A percentile compares a stretch with the other conserved stretches of the same genome.
These are phyloP conservation scores for Neurospora sp. DNA, from an alignment of 495 filamentous ascomycete species.

Conservation along the genomic window DNA sequence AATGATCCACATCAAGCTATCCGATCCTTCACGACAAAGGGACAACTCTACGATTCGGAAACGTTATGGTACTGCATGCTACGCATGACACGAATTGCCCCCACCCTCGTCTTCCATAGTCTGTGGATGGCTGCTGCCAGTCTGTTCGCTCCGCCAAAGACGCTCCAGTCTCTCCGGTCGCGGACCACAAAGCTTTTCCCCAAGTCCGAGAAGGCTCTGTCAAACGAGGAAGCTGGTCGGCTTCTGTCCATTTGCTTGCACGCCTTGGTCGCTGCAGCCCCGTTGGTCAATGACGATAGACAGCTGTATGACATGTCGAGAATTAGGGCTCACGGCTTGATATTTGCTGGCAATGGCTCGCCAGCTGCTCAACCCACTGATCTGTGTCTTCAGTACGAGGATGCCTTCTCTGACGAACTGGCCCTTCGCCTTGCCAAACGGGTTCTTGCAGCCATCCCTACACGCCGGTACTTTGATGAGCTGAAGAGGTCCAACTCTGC, in stretches of 20 bases:
- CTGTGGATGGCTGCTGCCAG: slow-evolving; percentile 63
- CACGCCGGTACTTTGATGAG: slow-evolving; percentile 36
- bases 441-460: slow-evolving; percentile 39
- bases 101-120: slow-evolving; percentile 57
- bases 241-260: slow-evolving; percentile 44
- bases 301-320: slow-evolving; percentile 42
- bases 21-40: slow-evolving; percentile 49
- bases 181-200: slow-evolving; percentile 32
- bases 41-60: slow-evolving; percentile 39
- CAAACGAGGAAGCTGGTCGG: slow-evolving; percentile 36
- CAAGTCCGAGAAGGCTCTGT: slow-evolving; percentile 22
- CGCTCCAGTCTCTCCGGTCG: slow-evolving; percentile 36
- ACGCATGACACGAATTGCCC: slow-evolving; percentile 38
- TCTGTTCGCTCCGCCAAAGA: slow-evolving; percentile 55
- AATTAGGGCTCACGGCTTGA: slow-evolving; percentile 37
- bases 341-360: slow-evolving; percentile 24
- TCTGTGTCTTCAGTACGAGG: slow-evolving; percentile 44
- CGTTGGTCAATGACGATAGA: slow-evolving; percentile 32
- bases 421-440: slow-evolving; percentile 41
- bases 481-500: slow-evolving; percentile 22
- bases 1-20: slow-evolving; percentile 55
- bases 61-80: slow-evolving; percentile 43
- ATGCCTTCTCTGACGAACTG: slow-evolving; percentile 41
- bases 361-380: slow-evolving; percentile 29
- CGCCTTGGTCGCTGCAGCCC: slow-evolving; percentile 41